Percentiles rank a stretch among this genome's conserved stretches.
phyloP scores from a whole-genome alignment of 768 basidiomycete species.

The Russula compacta region DNA sequence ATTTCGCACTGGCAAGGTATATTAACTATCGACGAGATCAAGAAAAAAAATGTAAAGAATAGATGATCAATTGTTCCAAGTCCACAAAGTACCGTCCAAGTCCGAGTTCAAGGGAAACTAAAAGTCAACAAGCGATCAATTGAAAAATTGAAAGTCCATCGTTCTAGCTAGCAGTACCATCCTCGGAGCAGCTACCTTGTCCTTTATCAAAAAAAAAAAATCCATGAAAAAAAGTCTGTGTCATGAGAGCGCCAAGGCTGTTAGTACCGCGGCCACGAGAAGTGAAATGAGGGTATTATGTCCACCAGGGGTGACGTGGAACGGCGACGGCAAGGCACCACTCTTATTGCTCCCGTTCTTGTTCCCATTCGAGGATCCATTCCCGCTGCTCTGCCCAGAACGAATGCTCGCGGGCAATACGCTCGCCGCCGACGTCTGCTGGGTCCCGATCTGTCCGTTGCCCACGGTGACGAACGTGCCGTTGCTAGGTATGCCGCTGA shows the following conservation, averaged over 20 bases:
- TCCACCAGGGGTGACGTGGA: too few relatives aligned
- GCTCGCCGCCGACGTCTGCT: background rate
- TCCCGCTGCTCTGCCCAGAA: background rate
- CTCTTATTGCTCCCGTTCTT: background rate
- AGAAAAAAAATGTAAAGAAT: too few relatives aligned
- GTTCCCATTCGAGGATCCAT: background rate
- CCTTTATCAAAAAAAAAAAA: too few relatives aligned
- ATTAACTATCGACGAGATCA: too few relatives aligned
- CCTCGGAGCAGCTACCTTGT: too few relatives aligned
- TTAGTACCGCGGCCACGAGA: background rate
- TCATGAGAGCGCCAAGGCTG: background rate
- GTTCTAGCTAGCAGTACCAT: background rate
- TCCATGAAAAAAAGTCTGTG: too few relatives aligned
- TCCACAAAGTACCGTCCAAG: too few relatives aligned
- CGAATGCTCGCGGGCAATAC: background rate
- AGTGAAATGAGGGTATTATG: background rate
- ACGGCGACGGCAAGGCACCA: background rate
- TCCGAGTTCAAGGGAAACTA: too few relatives aligned
- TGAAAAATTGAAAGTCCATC: too few relatives aligned
- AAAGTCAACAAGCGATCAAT: too few relatives aligned
- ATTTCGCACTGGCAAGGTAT: too few relatives aligned
- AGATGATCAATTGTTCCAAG: too few relatives aligned
- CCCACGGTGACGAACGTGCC: background rate
- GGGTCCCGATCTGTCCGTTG: background rate
- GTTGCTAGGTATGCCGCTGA: background rate